Conservation (phyloP, 352 stramenopile genomes). For the Pythium aquatile region DNA sequence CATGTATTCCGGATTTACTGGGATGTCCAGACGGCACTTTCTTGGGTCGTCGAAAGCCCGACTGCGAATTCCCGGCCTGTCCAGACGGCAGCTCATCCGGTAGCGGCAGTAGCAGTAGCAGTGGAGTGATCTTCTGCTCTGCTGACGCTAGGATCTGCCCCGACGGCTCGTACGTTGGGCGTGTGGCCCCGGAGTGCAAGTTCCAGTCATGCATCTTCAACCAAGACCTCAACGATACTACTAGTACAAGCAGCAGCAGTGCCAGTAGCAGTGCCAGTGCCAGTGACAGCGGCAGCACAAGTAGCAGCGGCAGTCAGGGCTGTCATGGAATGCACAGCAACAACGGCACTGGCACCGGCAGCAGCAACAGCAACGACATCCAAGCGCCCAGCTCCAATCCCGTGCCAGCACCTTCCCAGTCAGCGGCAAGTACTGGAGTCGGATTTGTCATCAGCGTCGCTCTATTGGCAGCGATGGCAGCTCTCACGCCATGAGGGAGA, state of each 20-base stretch:
- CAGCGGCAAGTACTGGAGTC: not conserved
- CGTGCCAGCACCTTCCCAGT: not conserved
- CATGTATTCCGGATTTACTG: too few relatives aligned
- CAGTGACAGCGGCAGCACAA: not conserved
- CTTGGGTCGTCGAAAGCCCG: not conserved
- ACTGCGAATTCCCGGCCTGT: not conserved
- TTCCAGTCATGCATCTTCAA: not conserved
- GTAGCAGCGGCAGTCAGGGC: not conserved
- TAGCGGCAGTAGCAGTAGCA: not conserved
- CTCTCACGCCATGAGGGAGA: too few relatives aligned
- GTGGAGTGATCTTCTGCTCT: not conserved
- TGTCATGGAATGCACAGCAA: not conserved
- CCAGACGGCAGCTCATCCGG: not conserved
- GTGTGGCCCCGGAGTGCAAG: not conserved
- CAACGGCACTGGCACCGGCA: not conserved
- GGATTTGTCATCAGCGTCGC: not conserved
- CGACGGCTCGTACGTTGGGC: not conserved
- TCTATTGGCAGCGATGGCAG: not conserved
- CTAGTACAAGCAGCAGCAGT: too few relatives aligned
- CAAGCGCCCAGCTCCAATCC: not conserved
- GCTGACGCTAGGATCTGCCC: not conserved
- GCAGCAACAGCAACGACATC: not conserved
- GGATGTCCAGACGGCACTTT: not conserved
- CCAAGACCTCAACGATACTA: not conserved
- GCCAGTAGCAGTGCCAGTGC: not conserved